Evolutionary conservation across 2,329 filamentous ascomycete genomes (phyloP), one percentile per base, ranked within the genome.

Genomic region (Fusarium siculi): DNA sequence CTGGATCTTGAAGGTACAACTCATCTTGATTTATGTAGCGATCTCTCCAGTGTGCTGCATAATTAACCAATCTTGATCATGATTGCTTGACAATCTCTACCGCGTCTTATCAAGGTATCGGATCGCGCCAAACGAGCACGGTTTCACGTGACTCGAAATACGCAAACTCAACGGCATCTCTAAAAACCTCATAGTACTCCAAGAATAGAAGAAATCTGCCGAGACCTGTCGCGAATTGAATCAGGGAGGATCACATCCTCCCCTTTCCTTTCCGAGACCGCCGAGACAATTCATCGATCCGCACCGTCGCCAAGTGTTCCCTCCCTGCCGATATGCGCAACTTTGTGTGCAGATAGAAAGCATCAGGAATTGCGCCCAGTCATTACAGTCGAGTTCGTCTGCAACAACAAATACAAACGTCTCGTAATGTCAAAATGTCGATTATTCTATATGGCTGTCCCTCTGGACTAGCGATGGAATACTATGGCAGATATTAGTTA

Each of bases 101-200:
- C 76, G 74, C 68, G 75, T 71, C 32, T n/a, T 28, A 21, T 50
- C 25, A 15, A 44, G 11, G 10, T 23, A 46, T 43, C 21, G 28
- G 10, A 23, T 34, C 74, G 50, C 68, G 60, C 49, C 49, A 74
- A n/a, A 43, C 19, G 28, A 9, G 23, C 72, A n/a, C 76, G 74
- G 2, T 18, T 10, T 68, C 76, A 78, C 76, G 76, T 78, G 76
- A 77, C 34, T 2, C 7, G 1, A 0, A n/a, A 14, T 19, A 36
- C 52, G 25, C 50, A 55, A 57, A 64, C 46, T 54, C 46, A 55
- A 64, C 73, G 46, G 63, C 70, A 68, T 46, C 34, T 39, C 55
- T 52, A 43, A 30, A 60, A 40, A 34, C 30, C 39, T 43, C 23
- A 40, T 66, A 50, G 57, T 57, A 42, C 47, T 47, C 21, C 54